These are phyloP conservation scores for Panaeolus cyanescens DNA, from an alignment of 768 basidiomycete genomes.

Conservation along the genomic window DNA sequence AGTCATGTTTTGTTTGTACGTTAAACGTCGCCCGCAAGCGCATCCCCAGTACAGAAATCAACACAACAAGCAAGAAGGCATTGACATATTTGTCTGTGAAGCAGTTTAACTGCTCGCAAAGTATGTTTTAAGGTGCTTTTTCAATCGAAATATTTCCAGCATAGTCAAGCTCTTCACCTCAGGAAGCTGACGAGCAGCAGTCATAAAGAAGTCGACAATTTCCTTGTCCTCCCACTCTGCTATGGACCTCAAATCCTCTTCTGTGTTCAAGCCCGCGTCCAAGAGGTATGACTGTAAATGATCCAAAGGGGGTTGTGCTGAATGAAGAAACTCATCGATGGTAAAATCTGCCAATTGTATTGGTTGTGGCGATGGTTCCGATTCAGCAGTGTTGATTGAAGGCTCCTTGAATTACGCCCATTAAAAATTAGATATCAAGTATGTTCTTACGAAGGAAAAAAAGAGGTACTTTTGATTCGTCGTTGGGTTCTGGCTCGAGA, in stretches of 20 bases:
- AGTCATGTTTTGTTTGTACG: too few species aligned
- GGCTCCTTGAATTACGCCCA: too few species aligned
- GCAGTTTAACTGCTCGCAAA: constrained; percentile 8
- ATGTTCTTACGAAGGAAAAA: too few species aligned
- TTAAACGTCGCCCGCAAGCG: too few species aligned
- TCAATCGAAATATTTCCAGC: constrained; percentile 11
- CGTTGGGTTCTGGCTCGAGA: too few species aligned
- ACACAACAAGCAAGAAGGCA: background rate
- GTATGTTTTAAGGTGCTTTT: constrained; percentile 10
- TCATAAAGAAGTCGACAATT: constrained; percentile 7
- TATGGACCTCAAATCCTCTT: constrained; percentile 11
- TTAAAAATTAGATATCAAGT: too few species aligned
- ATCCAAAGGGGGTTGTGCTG: constrained; percentile 12
- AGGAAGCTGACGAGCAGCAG: background rate
- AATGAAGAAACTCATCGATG: constrained; percentile 9
- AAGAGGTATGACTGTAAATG: constrained; percentile 12
- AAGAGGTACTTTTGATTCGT: too few species aligned
- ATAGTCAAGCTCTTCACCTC: constrained; percentile 6
- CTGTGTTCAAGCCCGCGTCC: constrained; percentile 6
- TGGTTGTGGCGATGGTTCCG: background rate
- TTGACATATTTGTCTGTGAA: too few species aligned
- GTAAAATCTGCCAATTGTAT: background rate
- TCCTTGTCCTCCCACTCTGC: constrained; percentile 7
- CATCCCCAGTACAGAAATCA: too few species aligned
- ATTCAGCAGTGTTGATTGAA: too few species aligned